Base-by-base conservation (phyloP, 306 rosid species). In the Canavalia ensiformis region DNA sequence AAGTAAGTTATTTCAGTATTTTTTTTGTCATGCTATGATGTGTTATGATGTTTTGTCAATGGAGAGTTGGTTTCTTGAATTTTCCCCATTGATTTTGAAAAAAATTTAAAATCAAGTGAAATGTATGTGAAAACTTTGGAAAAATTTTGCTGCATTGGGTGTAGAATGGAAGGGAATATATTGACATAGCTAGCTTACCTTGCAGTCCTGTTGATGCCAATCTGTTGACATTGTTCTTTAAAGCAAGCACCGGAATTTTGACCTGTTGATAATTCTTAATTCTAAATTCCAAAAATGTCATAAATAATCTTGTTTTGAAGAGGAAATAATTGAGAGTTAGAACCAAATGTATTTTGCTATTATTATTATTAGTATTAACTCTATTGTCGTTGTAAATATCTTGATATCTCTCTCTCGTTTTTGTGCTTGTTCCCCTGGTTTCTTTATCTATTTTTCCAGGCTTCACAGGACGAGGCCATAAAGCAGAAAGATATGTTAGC, bases 391-490 rank as follows among this genome's bases (percentile, higher is more conserved):
- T 52, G 55, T 11, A 63, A 35, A 56, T 74, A 34, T 58, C 57
- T 68, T 76, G 33, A 55, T 13, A 4, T 3, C 6, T 25, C 4
- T 34, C 68, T 25, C 30, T 86, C 67, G 11, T 10, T n/a, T 62
- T 68, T 33, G 35, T 41, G 65, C 54, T 63, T 46, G 69, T 56
- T 46, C 30, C 46, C 18, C 57, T 31, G 30, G 28, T 66, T 75
- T 55, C 50, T 51, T n/a, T 78, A 45, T n/a, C 77, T 59, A 37
- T 37, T 37, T 52, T 71, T 30, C 62, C 82, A 96, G 98, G 94
- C 87, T 81, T 87, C 93, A 85, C 88, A 72, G 29, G 88, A 88
- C 28, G 97, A 93, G 75, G 89, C 88, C 11, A 52, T 73, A 49
- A 91, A 88, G 83, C 90, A 92, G 73, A 95, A 89, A 68, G 92